Conservation (phyloP, 345 rosid species). For the Excoecaria agallocha region DNA sequence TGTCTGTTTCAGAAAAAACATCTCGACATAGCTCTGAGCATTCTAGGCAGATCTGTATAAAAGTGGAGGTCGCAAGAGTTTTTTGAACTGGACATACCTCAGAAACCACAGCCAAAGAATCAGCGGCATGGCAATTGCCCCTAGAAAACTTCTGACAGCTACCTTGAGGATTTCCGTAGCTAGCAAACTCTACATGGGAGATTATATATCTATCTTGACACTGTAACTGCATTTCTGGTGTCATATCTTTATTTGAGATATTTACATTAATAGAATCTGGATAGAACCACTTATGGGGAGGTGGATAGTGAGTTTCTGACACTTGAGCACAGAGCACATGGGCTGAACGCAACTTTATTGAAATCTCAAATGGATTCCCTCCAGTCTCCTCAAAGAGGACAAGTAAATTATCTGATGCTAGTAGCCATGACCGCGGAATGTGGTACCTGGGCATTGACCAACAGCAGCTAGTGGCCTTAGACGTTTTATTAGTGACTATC, state of each 20-base stretch:
- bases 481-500: background rate
- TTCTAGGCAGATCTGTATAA: background rate
- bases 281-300: conserved; percentile 52
- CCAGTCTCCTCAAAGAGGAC: conserved; percentile 89
- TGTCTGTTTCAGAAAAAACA: background rate
- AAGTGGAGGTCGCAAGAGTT: background rate
- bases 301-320: conserved; percentile 88
- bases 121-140: conserved; percentile 76
- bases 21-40: background rate
- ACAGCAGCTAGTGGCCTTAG: conserved; percentile 1
- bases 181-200: conserved; percentile 77
- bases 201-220: conserved; percentile 66
- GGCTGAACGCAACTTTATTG: conserved; percentile 56
- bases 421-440: conserved; percentile 82
- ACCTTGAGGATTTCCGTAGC: conserved; percentile 87
- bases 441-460: conserved; percentile 63
- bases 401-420: conserved; percentile 61
- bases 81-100: conserved; percentile 43
- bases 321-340: conserved; percentile 56
- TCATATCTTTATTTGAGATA: conserved; percentile 36
- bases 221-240: conserved; percentile 68
- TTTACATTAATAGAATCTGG: conserved; percentile 33
- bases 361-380: conserved; percentile 80
- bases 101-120: conserved; percentile 53
- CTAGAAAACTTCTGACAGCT: conserved; percentile 60